phyloP scores from a whole-genome alignment of 192 early-diverging fungal species.

The Geosiphon pyriformis region DNA sequence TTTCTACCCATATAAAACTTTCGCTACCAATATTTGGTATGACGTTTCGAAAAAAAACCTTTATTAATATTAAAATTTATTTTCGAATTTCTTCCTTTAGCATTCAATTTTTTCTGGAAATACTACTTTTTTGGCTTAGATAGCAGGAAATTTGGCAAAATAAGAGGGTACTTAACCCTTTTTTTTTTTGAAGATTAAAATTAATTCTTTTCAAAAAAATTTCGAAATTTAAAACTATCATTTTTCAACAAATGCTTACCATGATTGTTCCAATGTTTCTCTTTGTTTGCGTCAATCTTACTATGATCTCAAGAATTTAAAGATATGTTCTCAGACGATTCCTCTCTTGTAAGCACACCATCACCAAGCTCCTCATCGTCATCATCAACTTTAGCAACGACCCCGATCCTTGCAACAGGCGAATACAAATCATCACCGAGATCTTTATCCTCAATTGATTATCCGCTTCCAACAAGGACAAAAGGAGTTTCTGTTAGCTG shows the following conservation, averaged over 20 bases:
- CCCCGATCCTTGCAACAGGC: not conserved
- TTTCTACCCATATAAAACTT: no score
- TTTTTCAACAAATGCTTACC: no score
- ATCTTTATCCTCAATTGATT: not conserved
- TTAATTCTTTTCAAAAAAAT: not conserved
- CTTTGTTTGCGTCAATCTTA: not conserved
- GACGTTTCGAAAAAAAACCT: not conserved
- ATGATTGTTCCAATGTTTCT: not conserved
- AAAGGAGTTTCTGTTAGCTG: constrained; percentile 27
- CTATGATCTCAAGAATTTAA: not conserved
- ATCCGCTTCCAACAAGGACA: constrained; percentile 19
- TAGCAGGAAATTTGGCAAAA: not conserved
- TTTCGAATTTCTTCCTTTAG: not conserved
- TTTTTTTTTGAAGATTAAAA: not conserved
- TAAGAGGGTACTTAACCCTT: not conserved
- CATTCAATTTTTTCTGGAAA: not conserved
- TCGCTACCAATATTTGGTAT: no score
- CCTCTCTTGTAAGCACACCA: not conserved
- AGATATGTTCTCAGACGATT: constrained; percentile 10
- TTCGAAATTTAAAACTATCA: not conserved
- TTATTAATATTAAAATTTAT: not conserved
- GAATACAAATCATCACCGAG: not conserved
- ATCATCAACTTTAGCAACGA: constrained; percentile 17
- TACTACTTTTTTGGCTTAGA: not conserved
- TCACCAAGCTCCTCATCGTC: constrained; percentile 13